These are phyloP conservation scores for Murraya paniculata DNA, from an alignment of 345 rosid genomes.

Conservation along the genomic window DNA sequence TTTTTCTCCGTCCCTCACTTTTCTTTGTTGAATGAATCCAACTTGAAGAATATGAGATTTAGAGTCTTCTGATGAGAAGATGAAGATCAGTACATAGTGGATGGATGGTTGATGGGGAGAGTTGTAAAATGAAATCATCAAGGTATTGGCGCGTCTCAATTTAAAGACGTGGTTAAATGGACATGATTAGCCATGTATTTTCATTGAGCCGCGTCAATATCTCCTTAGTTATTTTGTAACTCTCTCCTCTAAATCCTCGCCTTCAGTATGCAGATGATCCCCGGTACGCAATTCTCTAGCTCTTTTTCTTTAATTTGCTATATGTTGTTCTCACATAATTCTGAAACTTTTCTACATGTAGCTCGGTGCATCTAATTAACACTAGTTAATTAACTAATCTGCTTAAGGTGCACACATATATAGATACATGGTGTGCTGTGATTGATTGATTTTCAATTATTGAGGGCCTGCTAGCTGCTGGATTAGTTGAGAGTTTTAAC, in stretches of 20 bases:
- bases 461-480: too few species aligned
- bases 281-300: conserved; percentile 8
- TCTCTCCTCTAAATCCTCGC: not conserved
- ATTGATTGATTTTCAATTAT: too few species aligned
- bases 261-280: not conserved
- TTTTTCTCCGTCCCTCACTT: not conserved
- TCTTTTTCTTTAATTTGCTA: not conserved
- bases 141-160: conserved; percentile 52
- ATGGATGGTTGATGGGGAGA: conserved; percentile 2
- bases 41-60: not conserved
- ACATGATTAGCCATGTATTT: conserved; percentile 21
- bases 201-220: conserved; percentile 60
- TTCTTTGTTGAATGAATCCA: not conserved
- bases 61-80: not conserved
- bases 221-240: conserved; percentile 18
- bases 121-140: conserved; percentile 7
- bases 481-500: too few species aligned
- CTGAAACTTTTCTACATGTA: not conserved
- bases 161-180: conserved; percentile 32
- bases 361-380: too few species aligned
- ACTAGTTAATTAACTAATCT: not conserved
- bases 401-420: not conserved
- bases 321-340: not conserved
- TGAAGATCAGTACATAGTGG: too few species aligned
- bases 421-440: too few species aligned